These are phyloP conservation scores for Ascochyta viciae-villosae DNA, from an alignment of 2,329 filamentous ascomycete species.

Conservation along the genomic window DNA sequence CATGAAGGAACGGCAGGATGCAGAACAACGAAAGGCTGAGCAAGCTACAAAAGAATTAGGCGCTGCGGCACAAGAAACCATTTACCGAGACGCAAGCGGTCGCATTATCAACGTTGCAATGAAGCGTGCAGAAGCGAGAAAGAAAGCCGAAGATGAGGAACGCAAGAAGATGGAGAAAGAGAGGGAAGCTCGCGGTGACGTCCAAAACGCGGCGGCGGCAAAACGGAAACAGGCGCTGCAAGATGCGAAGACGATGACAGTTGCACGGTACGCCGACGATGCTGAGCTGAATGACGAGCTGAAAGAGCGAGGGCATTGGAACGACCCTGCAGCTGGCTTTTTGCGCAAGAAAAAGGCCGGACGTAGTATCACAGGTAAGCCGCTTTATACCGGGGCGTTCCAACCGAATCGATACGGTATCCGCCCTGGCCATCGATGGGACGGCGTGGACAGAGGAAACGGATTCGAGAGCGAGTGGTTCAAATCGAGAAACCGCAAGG, in stretches of 20 bases:
- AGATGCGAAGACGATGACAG: conserved; percentile 81
- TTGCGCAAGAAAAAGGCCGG: conserved; percentile 62
- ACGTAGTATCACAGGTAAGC: conserved; percentile 62
- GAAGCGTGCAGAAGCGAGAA: conserved; percentile 86
- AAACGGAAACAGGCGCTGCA: conserved; percentile 71
- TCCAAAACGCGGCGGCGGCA: conserved; percentile 75
- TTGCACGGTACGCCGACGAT: conserved; percentile 85
- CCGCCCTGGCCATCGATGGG: conserved; percentile 90
- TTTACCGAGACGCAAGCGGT: conserved; percentile 94
- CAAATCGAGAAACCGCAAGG: conserved; percentile 79
- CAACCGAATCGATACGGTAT: conserved; percentile 95
- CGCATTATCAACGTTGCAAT: conserved; percentile 92
- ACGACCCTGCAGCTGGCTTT: conserved; percentile 89
- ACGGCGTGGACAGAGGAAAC: conserved; percentile 92
- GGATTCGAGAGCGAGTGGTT: conserved; percentile 95
- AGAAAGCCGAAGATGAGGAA: conserved; percentile 75
- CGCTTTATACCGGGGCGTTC: conserved; percentile 78
- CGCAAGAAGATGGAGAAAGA: conserved; percentile 69
- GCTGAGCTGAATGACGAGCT: conserved; percentile 83
- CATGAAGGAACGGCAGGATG: conserved; percentile 68
- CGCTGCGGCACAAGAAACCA: conserved; percentile 69
- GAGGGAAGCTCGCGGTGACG: conserved; percentile 80
- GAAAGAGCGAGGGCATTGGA: conserved; percentile 81
- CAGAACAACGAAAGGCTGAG: conserved; percentile 62
- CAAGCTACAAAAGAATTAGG: conserved; percentile 48